Base-by-base conservation (phyloP, 1,284 basidiomycete genomes). In the Ustilago esculenta region DNA sequence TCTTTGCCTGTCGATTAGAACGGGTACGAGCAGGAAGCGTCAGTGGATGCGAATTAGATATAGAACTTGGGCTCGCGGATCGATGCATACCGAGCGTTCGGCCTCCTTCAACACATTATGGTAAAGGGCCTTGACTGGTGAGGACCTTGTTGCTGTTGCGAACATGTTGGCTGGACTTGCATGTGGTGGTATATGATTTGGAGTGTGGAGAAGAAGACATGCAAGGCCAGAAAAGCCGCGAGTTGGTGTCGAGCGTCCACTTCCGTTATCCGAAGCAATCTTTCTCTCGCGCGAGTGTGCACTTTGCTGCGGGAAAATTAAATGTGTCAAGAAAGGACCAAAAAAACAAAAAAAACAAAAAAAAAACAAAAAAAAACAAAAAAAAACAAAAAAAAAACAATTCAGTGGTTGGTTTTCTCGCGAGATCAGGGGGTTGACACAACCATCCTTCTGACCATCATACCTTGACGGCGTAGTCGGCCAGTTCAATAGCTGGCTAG, bases 1-100 rank as follows among this genome's bases (percentile, higher is more conserved):
- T 47, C 51, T 64, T 59, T 25, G 55, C 55, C 64, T 67, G 36
- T 25, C n/a, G n/a, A n/a, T n/a, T n/a, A n/a, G n/a, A n/a, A n/a
- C n/a, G n/a, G n/a, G n/a, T n/a, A n/a, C n/a, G n/a, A n/a, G n/a
- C n/a, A n/a, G n/a, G n/a, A n/a, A n/a, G n/a, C n/a, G n/a, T n/a
- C n/a, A n/a, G n/a, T n/a, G n/a, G n/a, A n/a, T n/a, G n/a, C n/a
- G n/a, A n/a, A n/a, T n/a, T n/a, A n/a, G n/a, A n/a, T n/a, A n/a
- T n/a, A n/a, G n/a, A n/a, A n/a, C n/a, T n/a, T n/a, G n/a, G n/a
- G n/a, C n/a, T n/a, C n/a, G n/a, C n/a, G n/a, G 10, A 11, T 33
- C 2, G 9, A 18, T 8, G 49, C 63, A 14, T 55, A 66, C 63
- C 36, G 49, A 52, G 12, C 57, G 46, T 44, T 61, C 52, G 0